These are phyloP conservation scores for Cladosporium velox DNA, from an alignment of 2,329 filamentous ascomycete genomes.

Conservation along the genomic window DNA sequence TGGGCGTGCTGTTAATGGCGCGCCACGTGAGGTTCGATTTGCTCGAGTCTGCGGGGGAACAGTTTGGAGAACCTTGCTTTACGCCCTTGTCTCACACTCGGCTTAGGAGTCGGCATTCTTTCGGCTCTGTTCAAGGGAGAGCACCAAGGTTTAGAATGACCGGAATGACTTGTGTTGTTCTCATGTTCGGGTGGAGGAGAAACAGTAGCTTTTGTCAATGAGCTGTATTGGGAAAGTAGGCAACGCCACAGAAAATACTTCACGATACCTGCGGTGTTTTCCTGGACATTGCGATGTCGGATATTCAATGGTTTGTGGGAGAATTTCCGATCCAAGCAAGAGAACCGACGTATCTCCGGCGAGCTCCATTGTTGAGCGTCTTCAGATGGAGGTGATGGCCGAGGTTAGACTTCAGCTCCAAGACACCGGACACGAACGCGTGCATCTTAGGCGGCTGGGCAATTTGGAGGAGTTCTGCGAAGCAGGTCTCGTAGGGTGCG, in stretches of 20 bases:
- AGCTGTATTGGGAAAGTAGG: background rate
- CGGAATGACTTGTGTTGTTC: background rate
- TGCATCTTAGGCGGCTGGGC: slow-evolving; percentile 17
- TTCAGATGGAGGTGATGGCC: slow-evolving; percentile 11
- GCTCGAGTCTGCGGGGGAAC: background rate
- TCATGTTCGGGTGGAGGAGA: background rate
- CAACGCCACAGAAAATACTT: background rate
- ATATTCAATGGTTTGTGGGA: background rate
- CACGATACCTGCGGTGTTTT: background rate
- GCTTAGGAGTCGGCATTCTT: background rate
- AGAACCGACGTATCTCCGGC: background rate
- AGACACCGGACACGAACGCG: slow-evolving; percentile 3
- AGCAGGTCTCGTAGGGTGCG: background rate
- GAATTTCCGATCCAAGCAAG: background rate
- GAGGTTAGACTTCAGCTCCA: slow-evolving; percentile 6
- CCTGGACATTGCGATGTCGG: background rate
- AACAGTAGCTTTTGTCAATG: background rate
- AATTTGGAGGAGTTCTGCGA: slow-evolving; percentile 16
- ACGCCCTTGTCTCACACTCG: background rate
- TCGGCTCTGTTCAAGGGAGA: background rate
- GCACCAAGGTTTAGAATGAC: background rate
- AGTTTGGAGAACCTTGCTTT: slow-evolving; percentile 1
- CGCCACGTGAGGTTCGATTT: slow-evolving; percentile 12
- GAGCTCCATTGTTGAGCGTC: background rate
- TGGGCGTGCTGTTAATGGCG: background rate